A percentile compares a stretch with the other conserved stretches of the same genome.
These are phyloP conservation scores for Cryptococcus hybrid DNA, from an alignment of 1,284 basidiomycete species.

Conservation along the genomic window DNA sequence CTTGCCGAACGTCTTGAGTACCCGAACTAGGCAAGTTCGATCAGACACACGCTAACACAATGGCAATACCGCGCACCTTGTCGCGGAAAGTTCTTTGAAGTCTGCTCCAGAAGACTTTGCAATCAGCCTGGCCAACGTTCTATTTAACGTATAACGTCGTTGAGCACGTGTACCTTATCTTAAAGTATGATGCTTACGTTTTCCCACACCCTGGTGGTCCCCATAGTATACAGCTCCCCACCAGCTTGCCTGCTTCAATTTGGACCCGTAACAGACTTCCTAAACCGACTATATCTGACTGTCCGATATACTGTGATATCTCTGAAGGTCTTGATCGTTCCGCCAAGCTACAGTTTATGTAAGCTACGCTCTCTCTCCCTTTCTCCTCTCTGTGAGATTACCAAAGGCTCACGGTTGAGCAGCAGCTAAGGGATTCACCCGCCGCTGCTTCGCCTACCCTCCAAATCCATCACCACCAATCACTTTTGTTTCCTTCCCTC, in stretches of 20 bases:
- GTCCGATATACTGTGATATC: slow-evolving; percentile 39
- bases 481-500: neutral
- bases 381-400: neutral
- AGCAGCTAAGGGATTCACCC: slow-evolving; percentile 39
- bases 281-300: slow-evolving; percentile 43
- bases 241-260: slow-evolving; percentile 41
- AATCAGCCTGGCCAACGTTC: slow-evolving; percentile 44
- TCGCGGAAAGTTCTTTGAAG: slow-evolving; percentile 75
- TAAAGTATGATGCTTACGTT: slow-evolving; percentile 27
- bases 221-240: slow-evolving; percentile 49
- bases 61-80: slow-evolving; percentile 46
- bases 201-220: slow-evolving; percentile 50
- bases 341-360: slow-evolving; percentile 31
- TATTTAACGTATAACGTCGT: slow-evolving; percentile 7
- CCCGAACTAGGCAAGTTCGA: slow-evolving; percentile 54
- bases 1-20: slow-evolving; percentile 71
- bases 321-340: slow-evolving; percentile 43
- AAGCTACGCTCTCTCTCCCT: neutral
- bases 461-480: neutral
- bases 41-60: neutral
- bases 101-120: slow-evolving; percentile 53
- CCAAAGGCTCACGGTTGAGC: slow-evolving; percentile 41
- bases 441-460: slow-evolving; percentile 22
- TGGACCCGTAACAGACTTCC: slow-evolving; percentile 42
- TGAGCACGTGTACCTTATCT: neutral